A percentile compares a stretch with the other conserved stretches of the same genome.
Evolutionary conservation across 805 yeast genomes (phyloP).

Genomic region (Wickerhamiella siamensis): DNA sequence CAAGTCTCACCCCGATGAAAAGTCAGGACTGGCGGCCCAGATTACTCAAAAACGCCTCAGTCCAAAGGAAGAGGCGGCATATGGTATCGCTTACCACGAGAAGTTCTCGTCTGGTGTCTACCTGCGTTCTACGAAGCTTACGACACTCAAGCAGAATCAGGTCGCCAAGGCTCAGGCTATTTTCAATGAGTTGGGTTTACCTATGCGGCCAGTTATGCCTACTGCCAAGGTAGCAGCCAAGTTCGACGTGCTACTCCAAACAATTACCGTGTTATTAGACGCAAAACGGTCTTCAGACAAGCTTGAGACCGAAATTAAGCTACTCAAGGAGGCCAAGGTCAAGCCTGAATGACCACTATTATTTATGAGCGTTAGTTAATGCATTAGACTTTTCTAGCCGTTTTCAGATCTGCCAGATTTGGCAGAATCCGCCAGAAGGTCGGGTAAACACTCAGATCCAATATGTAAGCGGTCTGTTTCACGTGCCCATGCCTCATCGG

Average conservation of each 20-base stretch:
- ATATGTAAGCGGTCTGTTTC: too few relatives aligned
- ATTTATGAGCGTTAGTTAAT: background rate
- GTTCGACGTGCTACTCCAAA: slow-evolving; percentile 60
- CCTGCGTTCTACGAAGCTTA: slow-evolving; percentile 63
- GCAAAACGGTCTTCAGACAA: slow-evolving; percentile 79
- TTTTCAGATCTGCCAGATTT: background rate
- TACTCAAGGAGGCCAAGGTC: slow-evolving; percentile 18
- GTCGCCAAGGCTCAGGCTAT: slow-evolving; percentile 47
- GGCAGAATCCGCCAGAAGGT: too few relatives aligned
- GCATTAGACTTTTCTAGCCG: background rate
- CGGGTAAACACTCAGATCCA: too few relatives aligned
- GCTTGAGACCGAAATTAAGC: slow-evolving; percentile 59
- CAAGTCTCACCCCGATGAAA: slow-evolving; percentile 12
- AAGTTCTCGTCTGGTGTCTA: slow-evolving; percentile 54
- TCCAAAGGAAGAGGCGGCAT: slow-evolving; percentile 66
- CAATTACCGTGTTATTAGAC: slow-evolving; percentile 61
- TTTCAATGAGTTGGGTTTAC: slow-evolving; percentile 64
- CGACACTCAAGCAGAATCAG: slow-evolving; percentile 63
- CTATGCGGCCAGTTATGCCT: slow-evolving; percentile 77
- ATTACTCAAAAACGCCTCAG: slow-evolving; percentile 36
- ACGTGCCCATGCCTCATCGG: too few relatives aligned
- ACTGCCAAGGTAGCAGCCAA: slow-evolving; percentile 62
- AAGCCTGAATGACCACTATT: background rate
- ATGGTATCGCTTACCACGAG: slow-evolving; percentile 66
- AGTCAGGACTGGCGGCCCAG: slow-evolving; percentile 17